Evolutionary conservation across 495 filamentous ascomycete species (phyloP).

Genomic region (Aspergillus saccharolyticus): DNA sequence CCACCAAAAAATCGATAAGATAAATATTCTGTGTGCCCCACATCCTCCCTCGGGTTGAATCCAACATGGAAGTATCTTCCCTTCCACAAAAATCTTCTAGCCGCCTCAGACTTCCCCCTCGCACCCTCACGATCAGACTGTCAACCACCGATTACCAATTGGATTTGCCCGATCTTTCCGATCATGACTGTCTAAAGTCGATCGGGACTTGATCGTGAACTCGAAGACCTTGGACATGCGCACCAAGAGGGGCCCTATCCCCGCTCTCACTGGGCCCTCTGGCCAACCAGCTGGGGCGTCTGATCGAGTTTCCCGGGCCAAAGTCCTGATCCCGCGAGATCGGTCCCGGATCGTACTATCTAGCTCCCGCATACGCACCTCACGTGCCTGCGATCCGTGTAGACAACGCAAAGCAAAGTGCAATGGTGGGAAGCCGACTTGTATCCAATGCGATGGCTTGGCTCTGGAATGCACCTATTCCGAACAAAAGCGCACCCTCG

Average conservation of each 20-base stretch:
- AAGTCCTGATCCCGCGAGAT: conserved; percentile 1
- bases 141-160: neutral
- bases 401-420: conserved; percentile 4
- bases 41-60: neutral
- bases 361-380: neutral
- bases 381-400: neutral
- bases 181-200: neutral
- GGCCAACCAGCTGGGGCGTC: neutral
- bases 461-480: neutral
- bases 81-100: neutral
- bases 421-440: neutral
- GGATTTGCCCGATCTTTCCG: neutral
- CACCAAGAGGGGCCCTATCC: neutral
- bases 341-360: neutral
- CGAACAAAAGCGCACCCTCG: neutral
- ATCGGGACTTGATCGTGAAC: neutral
- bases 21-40: neutral
- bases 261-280: neutral
- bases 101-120: neutral
- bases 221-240: neutral
- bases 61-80: neutral
- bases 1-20: neutral
- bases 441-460: neutral
- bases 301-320: neutral
- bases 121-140: neutral